A percentile compares a stretch with the other conserved stretches of the same genome.
Conservation (phyloP, 1,139 yeast genomes). For the Geotrichum macrosporum region DNA sequence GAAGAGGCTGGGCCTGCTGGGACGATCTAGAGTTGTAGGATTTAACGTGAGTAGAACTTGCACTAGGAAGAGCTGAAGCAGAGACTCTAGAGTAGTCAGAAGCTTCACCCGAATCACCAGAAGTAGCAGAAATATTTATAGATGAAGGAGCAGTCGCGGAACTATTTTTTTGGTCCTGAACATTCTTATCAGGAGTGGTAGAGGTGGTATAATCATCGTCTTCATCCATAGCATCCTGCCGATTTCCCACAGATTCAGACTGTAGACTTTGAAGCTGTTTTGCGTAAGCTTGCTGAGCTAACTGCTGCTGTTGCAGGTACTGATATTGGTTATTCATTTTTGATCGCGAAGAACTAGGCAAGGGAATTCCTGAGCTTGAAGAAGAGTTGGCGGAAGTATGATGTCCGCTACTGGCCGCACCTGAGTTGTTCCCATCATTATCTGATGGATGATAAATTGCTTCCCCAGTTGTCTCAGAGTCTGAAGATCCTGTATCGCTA, state of each 20-base stretch:
- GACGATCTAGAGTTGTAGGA: neutral
- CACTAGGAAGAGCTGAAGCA: neutral
- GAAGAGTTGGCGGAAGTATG: neutral
- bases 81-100: neutral
- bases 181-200: neutral
- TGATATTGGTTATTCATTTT: slow-evolving; percentile 23
- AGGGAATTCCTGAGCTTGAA: neutral
- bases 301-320: slow-evolving; percentile 27
- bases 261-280: slow-evolving; percentile 22
- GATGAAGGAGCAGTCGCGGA: neutral
- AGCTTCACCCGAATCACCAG: neutral
- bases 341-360: slow-evolving; percentile 9
- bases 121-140: neutral
- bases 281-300: slow-evolving; percentile 25
- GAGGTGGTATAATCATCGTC: neutral
- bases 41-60: neutral
- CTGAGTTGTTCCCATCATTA: neutral
- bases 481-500: slow-evolving; percentile 5
- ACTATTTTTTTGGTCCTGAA: neutral
- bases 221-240: neutral
- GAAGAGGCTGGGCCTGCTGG: neutral
- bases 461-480: neutral
- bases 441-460: neutral
- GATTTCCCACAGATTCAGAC: slow-evolving; percentile 27
- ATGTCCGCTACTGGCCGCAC: neutral